Base-by-base conservation (phyloP, 2,329 filamentous ascomycete species). In the Diaporthe amygdali region DNA sequence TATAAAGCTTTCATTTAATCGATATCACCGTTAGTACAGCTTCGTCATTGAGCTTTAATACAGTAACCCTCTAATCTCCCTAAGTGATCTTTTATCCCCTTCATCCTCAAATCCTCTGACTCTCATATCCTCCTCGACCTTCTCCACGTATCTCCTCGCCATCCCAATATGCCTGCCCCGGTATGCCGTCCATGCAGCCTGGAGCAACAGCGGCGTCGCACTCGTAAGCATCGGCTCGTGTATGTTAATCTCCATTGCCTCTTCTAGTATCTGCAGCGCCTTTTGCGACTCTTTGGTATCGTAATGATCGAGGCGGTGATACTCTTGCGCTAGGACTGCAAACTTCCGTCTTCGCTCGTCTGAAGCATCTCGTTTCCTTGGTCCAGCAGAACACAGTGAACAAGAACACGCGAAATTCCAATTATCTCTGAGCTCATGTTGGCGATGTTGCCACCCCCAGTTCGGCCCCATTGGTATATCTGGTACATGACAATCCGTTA, bases 391-490 rank as follows among this genome's bases (percentile, higher is more conserved):
- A n/a, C 59, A 63, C 10, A 63, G 44, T 6, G 41, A 25, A 10
- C 59, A 63, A 10, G 59, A 22, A n/a, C 59, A 63, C 2, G 14
- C 41, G 41, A 63, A 63, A 22, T 63, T 63, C 59, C 59, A 63
- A n/a, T 63, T 63, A 1, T 63, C 41, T 5, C 7, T 34, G 27
- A 63, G 59, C 27, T 63, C 59, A 0, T 32, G 6, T n/a, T 47
- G 59, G 12, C 59, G 59, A 7, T 63, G 41, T 2, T 34, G 10
- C 41, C 41, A 63, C 6, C 12, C n/a, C 59, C 59, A 47, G 3
- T 47, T n/a, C 12, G 59, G 59, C 7, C 59, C 59, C 59, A 63
- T 63, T 17, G 59, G 59, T 46, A 63, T 47, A n/a, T 63, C 59
- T 63, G 30, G 12, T 6, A 22, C 4, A 17, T 22, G 12, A 12